phyloP scores from a whole-genome alignment of 805 yeast species.

The Wickerhamomyces hampshirensis region DNA sequence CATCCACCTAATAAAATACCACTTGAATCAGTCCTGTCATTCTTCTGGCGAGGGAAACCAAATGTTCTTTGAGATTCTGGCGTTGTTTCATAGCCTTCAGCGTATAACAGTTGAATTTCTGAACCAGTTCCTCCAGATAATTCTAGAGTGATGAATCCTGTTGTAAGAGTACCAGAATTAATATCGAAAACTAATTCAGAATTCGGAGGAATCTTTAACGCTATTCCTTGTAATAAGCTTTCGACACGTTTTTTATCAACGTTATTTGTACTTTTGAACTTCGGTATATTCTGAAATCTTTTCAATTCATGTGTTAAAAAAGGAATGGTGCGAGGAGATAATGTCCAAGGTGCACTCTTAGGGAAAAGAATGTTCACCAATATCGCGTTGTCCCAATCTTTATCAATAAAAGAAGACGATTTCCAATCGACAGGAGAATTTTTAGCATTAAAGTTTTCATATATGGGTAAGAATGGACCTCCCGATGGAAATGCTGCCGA shows the following conservation, averaged over 20 bases:
- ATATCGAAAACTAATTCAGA: too few relatives aligned
- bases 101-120: not conserved
- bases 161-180: too few relatives aligned
- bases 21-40: slow-evolving; percentile 2
- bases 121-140: not conserved
- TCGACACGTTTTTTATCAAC: too few relatives aligned
- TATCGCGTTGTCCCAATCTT: not conserved
- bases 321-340: not conserved
- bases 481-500: slow-evolving; percentile 1
- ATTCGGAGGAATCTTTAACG: too few relatives aligned
- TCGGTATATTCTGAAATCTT: not conserved
- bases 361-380: not conserved
- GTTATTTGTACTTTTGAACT: not conserved
- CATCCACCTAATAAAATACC: slow-evolving; percentile 1
- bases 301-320: slow-evolving; percentile 1
- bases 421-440: too few relatives aligned
- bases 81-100: not conserved
- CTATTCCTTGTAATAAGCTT: too few relatives aligned
- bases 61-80: not conserved
- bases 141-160: too few relatives aligned
- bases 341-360: not conserved
- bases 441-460: too few relatives aligned
- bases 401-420: slow-evolving; percentile 1
- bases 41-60: slow-evolving; percentile 1
- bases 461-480: slow-evolving; percentile 2